Percentiles rank a stretch among this genome's conserved stretches.
Conservation (phyloP, 306 rosid genomes). For the Gillenia trifoliata region DNA sequence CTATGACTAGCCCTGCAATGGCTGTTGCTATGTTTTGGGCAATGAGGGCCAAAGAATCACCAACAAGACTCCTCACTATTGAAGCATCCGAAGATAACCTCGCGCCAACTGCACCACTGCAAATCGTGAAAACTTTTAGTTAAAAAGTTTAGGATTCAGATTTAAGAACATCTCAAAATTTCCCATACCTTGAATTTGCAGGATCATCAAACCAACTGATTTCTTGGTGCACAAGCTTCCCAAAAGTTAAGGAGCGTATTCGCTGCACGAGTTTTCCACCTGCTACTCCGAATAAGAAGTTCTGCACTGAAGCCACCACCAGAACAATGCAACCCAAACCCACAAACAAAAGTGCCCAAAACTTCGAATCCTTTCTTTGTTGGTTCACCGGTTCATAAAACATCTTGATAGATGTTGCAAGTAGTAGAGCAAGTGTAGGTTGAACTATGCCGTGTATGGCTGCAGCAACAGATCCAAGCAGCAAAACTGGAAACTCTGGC, state of each 20-base stretch:
- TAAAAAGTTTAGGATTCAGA: background rate
- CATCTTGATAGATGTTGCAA: constrained; percentile 56
- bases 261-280: constrained; percentile 75
- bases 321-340: constrained; percentile 50
- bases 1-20: constrained; percentile 52
- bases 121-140: background rate
- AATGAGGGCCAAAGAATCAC: constrained; percentile 68
- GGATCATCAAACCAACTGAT: constrained; percentile 89
- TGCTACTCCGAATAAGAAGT: constrained; percentile 66
- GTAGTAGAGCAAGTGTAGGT: constrained; percentile 64
- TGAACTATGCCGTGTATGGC: constrained; percentile 48
- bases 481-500: constrained; percentile 55
- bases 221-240: constrained; percentile 75
- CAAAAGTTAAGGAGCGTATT: constrained; percentile 67
- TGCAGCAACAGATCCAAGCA: constrained; percentile 68
- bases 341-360: constrained; percentile 54
- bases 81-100: constrained; percentile 87
- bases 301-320: constrained; percentile 35
- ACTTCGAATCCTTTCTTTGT: constrained; percentile 53
- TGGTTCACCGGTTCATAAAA: constrained; percentile 52
- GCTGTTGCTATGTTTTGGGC: constrained; percentile 64
- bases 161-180: too few species aligned
- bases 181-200: constrained; percentile 83
- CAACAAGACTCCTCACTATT: constrained; percentile 63
- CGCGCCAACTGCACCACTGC: constrained; percentile 85